Evolutionary conservation across 2,329 filamentous ascomycete species (phyloP).

Genomic region (Herpotrichia juniperi): DNA sequence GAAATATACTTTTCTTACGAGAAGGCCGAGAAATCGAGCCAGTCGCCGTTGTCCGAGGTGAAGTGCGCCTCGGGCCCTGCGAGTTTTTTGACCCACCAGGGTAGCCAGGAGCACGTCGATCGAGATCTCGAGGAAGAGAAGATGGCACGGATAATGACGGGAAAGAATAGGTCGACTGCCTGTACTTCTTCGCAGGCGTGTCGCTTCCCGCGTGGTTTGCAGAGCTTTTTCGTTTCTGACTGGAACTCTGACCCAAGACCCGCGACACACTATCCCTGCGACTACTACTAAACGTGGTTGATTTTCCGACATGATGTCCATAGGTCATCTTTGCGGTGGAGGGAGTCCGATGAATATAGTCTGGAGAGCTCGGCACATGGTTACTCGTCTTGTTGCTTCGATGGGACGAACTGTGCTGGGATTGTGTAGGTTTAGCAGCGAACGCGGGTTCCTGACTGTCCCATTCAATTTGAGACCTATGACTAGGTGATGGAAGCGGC

Average conservation of each 20-base stretch:
- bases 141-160: background rate
- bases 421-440: background rate
- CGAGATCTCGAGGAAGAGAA: background rate
- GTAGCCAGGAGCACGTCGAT: background rate
- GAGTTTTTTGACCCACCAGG: background rate
- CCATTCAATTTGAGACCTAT: background rate
- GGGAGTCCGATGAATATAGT: conserved; percentile 9
- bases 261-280: background rate
- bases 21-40: background rate
- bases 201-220: conserved; percentile 1
- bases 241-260: background rate
- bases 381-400: background rate
- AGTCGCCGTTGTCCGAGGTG: background rate
- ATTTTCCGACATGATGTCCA: conserved; percentile 1
- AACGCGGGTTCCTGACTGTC: background rate
- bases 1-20: conserved; percentile 2
- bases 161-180: conserved; percentile 9
- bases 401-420: background rate
- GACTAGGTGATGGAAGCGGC: conserved; percentile 11
- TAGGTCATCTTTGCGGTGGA: conserved; percentile 6
- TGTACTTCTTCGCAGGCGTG: conserved; percentile 14
- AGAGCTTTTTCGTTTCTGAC: conserved; percentile 18
- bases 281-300: background rate
- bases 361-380: conserved; percentile 14
- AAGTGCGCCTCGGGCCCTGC: conserved; percentile 5